Conservation (phyloP, 83 land plant species). For the Picea engelmannii region DNA sequence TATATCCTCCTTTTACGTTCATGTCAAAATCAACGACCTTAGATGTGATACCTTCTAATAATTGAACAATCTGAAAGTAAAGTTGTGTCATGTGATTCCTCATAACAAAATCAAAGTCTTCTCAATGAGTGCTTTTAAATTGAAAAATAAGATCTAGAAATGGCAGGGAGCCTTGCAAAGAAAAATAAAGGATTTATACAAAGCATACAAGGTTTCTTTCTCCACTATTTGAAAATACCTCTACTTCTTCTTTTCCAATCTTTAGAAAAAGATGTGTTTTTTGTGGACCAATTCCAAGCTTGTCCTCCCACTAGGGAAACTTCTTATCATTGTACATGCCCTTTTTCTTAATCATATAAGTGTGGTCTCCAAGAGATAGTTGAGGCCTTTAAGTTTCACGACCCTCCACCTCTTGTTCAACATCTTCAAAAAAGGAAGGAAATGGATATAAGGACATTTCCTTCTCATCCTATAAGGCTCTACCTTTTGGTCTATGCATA, state of each 20-base stretch:
- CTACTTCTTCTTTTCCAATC: slow-evolving; percentile 46
- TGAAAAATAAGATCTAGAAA: too few species aligned
- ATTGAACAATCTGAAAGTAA: too few species aligned
- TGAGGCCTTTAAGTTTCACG: slow-evolving; percentile 27
- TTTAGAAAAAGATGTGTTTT: slow-evolving; percentile 26
- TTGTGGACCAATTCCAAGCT: slow-evolving; percentile 18
- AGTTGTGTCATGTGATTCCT: too few species aligned
- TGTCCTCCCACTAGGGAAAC: slow-evolving; percentile 19
- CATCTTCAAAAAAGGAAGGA: slow-evolving; percentile 59
- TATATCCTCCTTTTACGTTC: too few species aligned
- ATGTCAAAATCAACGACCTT: too few species aligned
- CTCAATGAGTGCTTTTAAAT: too few species aligned
- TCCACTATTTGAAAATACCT: slow-evolving; percentile 40
- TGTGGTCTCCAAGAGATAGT: slow-evolving; percentile 13
- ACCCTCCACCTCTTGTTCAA: slow-evolving; percentile 59
- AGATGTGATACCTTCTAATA: too few species aligned
- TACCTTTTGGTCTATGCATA: background rate
- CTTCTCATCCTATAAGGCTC: slow-evolving; percentile 3
- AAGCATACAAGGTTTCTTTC: slow-evolving; percentile 51
- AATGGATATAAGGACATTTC: slow-evolving; percentile 10
- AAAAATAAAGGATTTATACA: slow-evolving; percentile 65
- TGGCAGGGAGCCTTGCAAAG: slow-evolving; percentile 50
- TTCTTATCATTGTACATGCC: slow-evolving; percentile 21
- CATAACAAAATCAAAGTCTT: too few species aligned
- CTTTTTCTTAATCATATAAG: slow-evolving; percentile 40